Percentiles rank a stretch among this genome's conserved stretches.
Conservation (phyloP, 352 stramenopile genomes). For the Phytophthora pseudosyringae region DNA sequence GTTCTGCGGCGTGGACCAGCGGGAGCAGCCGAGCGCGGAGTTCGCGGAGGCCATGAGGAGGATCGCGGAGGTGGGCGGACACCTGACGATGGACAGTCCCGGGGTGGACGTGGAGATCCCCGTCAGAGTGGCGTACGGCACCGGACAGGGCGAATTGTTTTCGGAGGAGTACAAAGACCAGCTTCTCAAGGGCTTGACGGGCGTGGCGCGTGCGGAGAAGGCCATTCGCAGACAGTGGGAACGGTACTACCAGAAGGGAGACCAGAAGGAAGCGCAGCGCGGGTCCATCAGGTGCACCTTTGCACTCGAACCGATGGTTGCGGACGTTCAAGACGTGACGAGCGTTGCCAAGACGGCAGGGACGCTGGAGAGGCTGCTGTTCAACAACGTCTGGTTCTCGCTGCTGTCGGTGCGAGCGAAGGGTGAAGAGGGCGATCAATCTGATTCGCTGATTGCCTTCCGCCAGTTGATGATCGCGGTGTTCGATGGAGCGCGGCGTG, state of each 20-base stretch:
- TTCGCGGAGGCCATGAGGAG: slow-evolving; percentile 15
- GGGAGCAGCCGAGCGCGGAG: neutral
- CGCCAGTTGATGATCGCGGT: slow-evolving; percentile 19
- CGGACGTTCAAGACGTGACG: slow-evolving; percentile 5
- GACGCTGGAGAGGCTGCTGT: slow-evolving; percentile 11
- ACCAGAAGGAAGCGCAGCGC: neutral
- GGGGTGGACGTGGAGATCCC: slow-evolving; percentile 18
- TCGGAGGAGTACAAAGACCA: slow-evolving; percentile 2
- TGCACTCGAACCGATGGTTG: slow-evolving; percentile 26
- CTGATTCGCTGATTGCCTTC: slow-evolving; percentile 16
- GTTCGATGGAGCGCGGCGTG: slow-evolving; percentile 12
- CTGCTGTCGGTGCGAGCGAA: slow-evolving; percentile 12
- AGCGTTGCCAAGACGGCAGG: slow-evolving; percentile 10
- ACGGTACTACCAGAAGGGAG: neutral
- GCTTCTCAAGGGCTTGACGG: slow-evolving; percentile 15
- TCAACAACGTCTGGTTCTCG: slow-evolving; percentile 30
- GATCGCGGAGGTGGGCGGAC: neutral
- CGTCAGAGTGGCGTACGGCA: neutral
- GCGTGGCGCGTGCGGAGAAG: slow-evolving; percentile 8
- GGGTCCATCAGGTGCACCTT: slow-evolving; percentile 17
- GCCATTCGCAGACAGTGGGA: slow-evolving; percentile 15
- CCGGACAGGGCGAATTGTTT: neutral
- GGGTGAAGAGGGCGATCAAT: slow-evolving; percentile 1
- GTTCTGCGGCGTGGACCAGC: slow-evolving; percentile 13
- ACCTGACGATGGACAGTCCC: neutral